Conservation (phyloP, 1,139 yeast genomes). For the Lodderomyces elongisporus region DNA sequence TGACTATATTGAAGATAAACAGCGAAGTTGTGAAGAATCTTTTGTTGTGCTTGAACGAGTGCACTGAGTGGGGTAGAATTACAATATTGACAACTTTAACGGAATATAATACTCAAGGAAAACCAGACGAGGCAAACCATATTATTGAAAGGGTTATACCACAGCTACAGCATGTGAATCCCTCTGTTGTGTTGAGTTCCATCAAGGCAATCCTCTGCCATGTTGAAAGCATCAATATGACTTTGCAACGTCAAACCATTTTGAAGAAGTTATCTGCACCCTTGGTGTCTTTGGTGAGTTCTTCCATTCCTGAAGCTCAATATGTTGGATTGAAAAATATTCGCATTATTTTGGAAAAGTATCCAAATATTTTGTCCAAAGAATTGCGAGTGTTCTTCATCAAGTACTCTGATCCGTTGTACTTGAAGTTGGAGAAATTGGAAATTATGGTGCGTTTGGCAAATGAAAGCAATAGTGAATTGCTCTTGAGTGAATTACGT, state of each 20-base stretch:
- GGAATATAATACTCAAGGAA: conserved; percentile 52
- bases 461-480: conserved; percentile 59
- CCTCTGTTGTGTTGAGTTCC: conserved; percentile 87
- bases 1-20: conserved; percentile 37
- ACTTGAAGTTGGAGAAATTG: conserved; percentile 85
- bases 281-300: conserved; percentile 75
- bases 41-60: conserved; percentile 83
- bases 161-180: conserved; percentile 95
- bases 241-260: conserved; percentile 33
- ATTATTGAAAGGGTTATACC: conserved; percentile 90
- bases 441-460: conserved; percentile 88
- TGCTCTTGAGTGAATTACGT: conserved; percentile 76
- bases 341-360: conserved; percentile 81
- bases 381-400: conserved; percentile 90
- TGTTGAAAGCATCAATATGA: conserved; percentile 43
- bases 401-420: conserved; percentile 91
- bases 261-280: conserved; percentile 86
- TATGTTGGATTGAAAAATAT: conserved; percentile 92
- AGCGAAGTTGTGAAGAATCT: conserved; percentile 55
- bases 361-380: conserved; percentile 71
- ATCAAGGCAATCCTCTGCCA: conserved; percentile 79
- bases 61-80: conserved; percentile 99
- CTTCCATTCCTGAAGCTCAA: conserved; percentile 88
- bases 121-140: conserved; percentile 67
- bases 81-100: conserved; percentile 79